A percentile compares a stretch with the other conserved stretches of the same genome.
These are phyloP conservation scores for Theobroma grandiflorum DNA, from an alignment of 441 rosid species.

Conservation along the genomic window DNA sequence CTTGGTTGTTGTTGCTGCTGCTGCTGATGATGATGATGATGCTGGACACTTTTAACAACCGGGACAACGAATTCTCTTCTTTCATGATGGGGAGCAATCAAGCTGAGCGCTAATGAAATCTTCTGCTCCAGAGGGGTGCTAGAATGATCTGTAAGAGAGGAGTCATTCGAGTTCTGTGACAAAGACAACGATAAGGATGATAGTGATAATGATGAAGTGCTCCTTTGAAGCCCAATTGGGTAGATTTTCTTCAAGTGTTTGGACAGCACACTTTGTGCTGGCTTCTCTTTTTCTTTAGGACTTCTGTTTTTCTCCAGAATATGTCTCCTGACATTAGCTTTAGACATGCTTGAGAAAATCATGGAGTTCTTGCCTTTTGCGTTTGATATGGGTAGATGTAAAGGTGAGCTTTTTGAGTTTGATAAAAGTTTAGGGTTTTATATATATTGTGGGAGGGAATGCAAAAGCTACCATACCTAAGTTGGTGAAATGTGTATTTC, in stretches of 20 bases:
- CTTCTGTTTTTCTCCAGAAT: constrained; percentile 49
- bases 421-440: constrained; percentile 30
- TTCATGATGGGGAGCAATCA: constrained; percentile 48
- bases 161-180: constrained; percentile 87
- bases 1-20: constrained; percentile 43
- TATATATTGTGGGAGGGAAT: constrained; percentile 22
- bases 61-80: constrained; percentile 45
- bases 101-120: constrained; percentile 61
- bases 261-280: constrained; percentile 51
- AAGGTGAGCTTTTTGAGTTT: constrained; percentile 21
- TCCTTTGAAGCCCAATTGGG: constrained; percentile 78
- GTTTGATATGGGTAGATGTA: constrained; percentile 24
- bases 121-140: constrained; percentile 60
- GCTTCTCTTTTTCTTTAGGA: constrained; percentile 42
- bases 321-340: constrained; percentile 40
- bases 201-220: constrained; percentile 74
- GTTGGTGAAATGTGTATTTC: constrained; percentile 80
- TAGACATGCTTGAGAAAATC: constrained; percentile 47
- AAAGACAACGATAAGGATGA: constrained; percentile 82
- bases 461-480: constrained; percentile 33
- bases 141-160: constrained; percentile 63
- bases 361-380: constrained; percentile 19
- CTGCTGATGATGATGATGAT: neutral
- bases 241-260: constrained; percentile 83
- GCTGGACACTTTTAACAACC: constrained; percentile 40